Base-by-base conservation (phyloP, 305 asterid genomes). In the Euphrasia arctica region DNA sequence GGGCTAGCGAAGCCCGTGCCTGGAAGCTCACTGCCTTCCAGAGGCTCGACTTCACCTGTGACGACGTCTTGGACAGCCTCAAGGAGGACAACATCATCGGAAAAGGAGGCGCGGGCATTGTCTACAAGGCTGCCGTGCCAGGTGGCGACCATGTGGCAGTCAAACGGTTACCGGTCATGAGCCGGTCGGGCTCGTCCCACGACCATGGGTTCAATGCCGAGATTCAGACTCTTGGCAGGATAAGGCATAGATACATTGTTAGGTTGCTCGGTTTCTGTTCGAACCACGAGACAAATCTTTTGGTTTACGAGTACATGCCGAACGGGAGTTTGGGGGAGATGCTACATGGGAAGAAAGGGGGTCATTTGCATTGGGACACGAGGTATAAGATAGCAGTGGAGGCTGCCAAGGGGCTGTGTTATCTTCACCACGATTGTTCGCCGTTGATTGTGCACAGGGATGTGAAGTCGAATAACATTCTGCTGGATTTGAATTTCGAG, bases 11-110 rank as follows among this genome's bases (percentile, higher is more conserved):
- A 18, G 90, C 95, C 67, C 87, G 85, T 12, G 73, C 95, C 0
- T 89, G 96, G 96, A 89, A 89, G 76, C 92, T 89, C 5, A 84
- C 95, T 3, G 85, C 96, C 47, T 89, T 89, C 80, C 96, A 89
- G 62, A 87, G 88, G 29, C 60, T 89, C 67, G 92, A 84, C 62
- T 84, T 89, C 25, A 76, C 85, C 7, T 80, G 88, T 70, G 91
- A 86, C 50, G 96, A 89, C 70, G 81, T 88, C 7, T 65, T 88
- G 54, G 90, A 79, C 48, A 69, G 82, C 65, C 74, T 88, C 74
- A 88, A 88, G 68, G 95, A 86, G 64, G 96, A 88, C 58, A 88
- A 88, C 14, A 84, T 86, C 36, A 88, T 88, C 41, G 96, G 96
- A 36, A 88, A 88, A 79, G 95, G 96, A 11, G 96, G 96, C 8